phyloP scores from a whole-genome alignment of 768 basidiomycete genomes.

The Calocybe gangraenosa region DNA sequence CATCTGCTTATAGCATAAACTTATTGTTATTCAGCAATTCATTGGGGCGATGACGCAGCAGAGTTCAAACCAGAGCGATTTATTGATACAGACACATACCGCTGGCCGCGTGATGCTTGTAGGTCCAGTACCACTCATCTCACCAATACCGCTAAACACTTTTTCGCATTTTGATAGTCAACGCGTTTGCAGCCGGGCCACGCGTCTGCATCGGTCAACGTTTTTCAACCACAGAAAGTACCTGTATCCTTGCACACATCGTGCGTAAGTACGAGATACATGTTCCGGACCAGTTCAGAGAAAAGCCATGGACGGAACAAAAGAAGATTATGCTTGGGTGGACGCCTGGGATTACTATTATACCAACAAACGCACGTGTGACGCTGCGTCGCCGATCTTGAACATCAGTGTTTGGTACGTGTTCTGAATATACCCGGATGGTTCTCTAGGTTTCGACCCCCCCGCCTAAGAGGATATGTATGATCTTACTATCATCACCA shows the following conservation, averaged over 20 bases:
- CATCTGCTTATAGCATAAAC: not conserved
- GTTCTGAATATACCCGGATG: too few species aligned
- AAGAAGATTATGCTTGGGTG: slow-evolving; percentile 30
- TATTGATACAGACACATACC: slow-evolving; percentile 43
- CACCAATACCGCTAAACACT: too few species aligned
- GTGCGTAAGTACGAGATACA: slow-evolving; percentile 37
- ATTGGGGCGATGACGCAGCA: slow-evolving; percentile 43
- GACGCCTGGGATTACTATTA: slow-evolving; percentile 31
- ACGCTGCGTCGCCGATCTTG: slow-evolving; percentile 11
- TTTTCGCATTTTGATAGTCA: slow-evolving; percentile 23
- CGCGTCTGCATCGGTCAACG: slow-evolving; percentile 48
- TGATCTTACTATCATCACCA: too few species aligned
- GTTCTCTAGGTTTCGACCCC: too few species aligned
- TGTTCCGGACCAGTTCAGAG: slow-evolving; percentile 31
- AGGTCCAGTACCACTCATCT: slow-evolving; percentile 15
- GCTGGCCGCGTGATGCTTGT: slow-evolving; percentile 52
- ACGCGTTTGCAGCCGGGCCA: slow-evolving; percentile 41
- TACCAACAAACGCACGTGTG: slow-evolving; percentile 27
- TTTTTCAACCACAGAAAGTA: slow-evolving; percentile 38
- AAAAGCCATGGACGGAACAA: slow-evolving; percentile 26
- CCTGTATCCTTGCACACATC: slow-evolving; percentile 39
- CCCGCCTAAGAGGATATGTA: too few species aligned
- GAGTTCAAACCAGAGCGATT: slow-evolving; percentile 49
- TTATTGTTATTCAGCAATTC: slow-evolving; percentile 28
- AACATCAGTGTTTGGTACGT: too few species aligned